phyloP scores from a whole-genome alignment of 352 stramenopile genomes.

The Phytophthora hibernalis region DNA sequence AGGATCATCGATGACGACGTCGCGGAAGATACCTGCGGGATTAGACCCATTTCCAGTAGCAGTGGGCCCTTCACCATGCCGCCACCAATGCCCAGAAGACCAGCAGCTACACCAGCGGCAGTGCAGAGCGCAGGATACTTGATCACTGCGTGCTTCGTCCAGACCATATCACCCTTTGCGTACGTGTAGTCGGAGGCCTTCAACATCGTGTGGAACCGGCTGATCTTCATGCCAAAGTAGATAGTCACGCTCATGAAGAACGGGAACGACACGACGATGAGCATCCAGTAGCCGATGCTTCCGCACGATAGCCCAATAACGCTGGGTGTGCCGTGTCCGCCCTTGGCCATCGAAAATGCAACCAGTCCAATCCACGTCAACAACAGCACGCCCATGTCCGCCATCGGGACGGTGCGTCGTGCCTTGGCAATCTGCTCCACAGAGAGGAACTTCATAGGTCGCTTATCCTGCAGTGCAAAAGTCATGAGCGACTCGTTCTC shows the following conservation, averaged over 20 bases:
- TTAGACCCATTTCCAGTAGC: constrained; percentile 90
- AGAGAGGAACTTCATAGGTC: constrained; percentile 34
- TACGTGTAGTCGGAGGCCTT: constrained; percentile 91
- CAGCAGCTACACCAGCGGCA: constrained; percentile 72
- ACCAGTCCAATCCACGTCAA: constrained; percentile 83
- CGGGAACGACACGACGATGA: constrained; percentile 67
- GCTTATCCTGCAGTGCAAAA: constrained; percentile 48
- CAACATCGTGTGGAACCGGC: constrained; percentile 62
- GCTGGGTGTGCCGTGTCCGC: constrained; percentile 77
- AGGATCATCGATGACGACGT: constrained; percentile 94
- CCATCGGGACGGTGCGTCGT: constrained; percentile 59
- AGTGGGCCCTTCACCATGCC: constrained; percentile 93
- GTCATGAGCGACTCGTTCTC: constrained; percentile 70
- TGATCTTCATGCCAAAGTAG: constrained; percentile 83
- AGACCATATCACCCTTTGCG: constrained; percentile 96
- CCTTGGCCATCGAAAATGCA: constrained; percentile 81
- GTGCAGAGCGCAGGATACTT: constrained; percentile 82
- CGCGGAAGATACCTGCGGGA: constrained; percentile 87
- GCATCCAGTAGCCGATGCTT: constrained; percentile 69
- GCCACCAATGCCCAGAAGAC: constrained; percentile 88
- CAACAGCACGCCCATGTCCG: constrained; percentile 72
- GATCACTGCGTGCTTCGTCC: constrained; percentile 91
- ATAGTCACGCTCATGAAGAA: constrained; percentile 77
- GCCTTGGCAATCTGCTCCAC: constrained; percentile 65
- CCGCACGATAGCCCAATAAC: constrained; percentile 77